phyloP scores from a whole-genome alignment of 176 grass and related monocot genomes.

The Zea luxurians region DNA sequence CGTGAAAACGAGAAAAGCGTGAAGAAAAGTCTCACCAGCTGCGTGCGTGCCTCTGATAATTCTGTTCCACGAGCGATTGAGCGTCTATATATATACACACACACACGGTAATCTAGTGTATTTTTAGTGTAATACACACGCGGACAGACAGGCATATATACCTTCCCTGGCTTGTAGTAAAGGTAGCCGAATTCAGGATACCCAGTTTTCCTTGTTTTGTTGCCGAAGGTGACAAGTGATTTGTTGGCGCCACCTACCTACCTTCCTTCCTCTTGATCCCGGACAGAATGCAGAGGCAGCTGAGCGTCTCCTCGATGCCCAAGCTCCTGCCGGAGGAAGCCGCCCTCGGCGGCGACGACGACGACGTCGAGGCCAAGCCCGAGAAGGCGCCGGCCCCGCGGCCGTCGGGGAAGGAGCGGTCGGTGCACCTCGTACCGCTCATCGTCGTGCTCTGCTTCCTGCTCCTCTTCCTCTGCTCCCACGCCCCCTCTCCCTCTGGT shows the following conservation, averaged over 20 bases:
- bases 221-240: neutral
- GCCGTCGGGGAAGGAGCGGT: constrained; percentile 11
- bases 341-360: neutral
- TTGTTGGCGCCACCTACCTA: neutral
- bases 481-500: constrained; percentile 33
- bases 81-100: neutral
- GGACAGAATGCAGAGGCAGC: constrained; percentile 50
- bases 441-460: constrained; percentile 43
- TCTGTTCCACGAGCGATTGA: neutral
- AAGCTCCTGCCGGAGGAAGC: constrained; percentile 26
- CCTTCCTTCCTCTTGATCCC: neutral
- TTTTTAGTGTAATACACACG: neutral
- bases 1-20: constrained; percentile 27
- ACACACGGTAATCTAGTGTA: neutral
- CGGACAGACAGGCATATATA: constrained; percentile 6
- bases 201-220: neutral
- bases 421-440: constrained; percentile 49
- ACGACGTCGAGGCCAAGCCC: constrained; percentile 49
- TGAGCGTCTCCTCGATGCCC: constrained; percentile 44
- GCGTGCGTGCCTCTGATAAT: too few relatives aligned
- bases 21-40: neutral
- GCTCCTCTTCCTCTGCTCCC: constrained; percentile 52
- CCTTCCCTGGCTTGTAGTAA: constrained; percentile 22
- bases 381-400: constrained; percentile 36
- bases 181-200: constrained; percentile 5